Evolutionary conservation across 345 rosid species (phyloP).

Genomic region (Nephelium lappaceum): DNA sequence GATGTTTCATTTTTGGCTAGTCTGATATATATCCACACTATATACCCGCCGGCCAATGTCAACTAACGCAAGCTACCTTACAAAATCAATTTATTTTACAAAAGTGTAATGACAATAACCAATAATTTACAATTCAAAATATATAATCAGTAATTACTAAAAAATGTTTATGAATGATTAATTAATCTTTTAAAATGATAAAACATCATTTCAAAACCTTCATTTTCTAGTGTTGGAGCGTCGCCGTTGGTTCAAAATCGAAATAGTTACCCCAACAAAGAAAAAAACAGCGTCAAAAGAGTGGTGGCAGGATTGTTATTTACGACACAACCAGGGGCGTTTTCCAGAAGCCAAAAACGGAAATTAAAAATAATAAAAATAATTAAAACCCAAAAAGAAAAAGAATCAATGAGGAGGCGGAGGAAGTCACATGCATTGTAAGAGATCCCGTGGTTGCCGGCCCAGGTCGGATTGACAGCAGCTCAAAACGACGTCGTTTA

Average conservation of each 20-base stretch:
- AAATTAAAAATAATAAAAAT: not conserved
- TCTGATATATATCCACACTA: not conserved
- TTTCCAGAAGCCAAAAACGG: not conserved
- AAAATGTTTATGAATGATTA: not conserved
- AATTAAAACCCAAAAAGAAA: not conserved
- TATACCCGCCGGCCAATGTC: not conserved
- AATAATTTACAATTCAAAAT: too few species aligned
- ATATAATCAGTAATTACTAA: too few species aligned
- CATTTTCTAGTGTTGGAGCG: slow-evolving; percentile 44
- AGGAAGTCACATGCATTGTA: slow-evolving; percentile 36
- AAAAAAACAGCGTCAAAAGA: not conserved
- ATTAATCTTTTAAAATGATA: slow-evolving; percentile 24
- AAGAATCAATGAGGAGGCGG: slow-evolving; percentile 1
- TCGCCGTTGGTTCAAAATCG: slow-evolving; percentile 29
- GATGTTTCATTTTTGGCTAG: not conserved
- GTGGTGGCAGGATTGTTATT: slow-evolving; percentile 31
- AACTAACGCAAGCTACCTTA: not conserved
- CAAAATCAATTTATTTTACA: not conserved
- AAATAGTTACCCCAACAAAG: not conserved
- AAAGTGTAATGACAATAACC: too few species aligned
- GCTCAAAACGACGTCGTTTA: slow-evolving; percentile 36
- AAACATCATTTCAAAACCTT: slow-evolving; percentile 36
- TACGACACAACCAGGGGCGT: not conserved
- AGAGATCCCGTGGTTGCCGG: slow-evolving; percentile 52
- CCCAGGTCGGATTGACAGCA: slow-evolving; percentile 32